Evolutionary conservation across 2,329 filamentous ascomycete genomes (phyloP).

Genomic region (Pyrenochaeta sp.): DNA sequence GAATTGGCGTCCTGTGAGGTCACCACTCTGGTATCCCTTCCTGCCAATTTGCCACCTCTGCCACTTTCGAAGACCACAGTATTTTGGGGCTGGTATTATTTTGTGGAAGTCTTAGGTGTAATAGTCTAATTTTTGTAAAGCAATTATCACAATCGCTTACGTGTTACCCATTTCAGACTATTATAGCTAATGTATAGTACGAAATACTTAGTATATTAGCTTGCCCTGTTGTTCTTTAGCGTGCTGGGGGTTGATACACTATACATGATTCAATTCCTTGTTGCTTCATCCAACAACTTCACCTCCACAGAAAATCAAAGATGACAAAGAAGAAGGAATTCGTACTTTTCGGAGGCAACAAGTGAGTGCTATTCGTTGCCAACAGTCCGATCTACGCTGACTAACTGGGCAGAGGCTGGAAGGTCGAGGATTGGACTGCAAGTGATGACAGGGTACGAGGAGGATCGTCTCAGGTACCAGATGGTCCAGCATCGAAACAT

Average conservation of each 20-base stretch:
- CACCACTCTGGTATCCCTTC: constrained; percentile 5
- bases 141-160: too few relatives aligned
- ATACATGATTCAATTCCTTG: not conserved
- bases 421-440: constrained; percentile 68
- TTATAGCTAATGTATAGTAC: too few relatives aligned
- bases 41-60: not conserved
- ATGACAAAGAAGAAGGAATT: constrained; percentile 32
- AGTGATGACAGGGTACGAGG: constrained; percentile 82
- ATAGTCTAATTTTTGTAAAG: too few relatives aligned
- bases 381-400: constrained; percentile 5
- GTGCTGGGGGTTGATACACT: too few relatives aligned
- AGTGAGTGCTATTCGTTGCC: constrained; percentile 22
- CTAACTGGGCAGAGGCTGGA: constrained; percentile 62
- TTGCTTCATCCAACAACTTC: not conserved
- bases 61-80: too few relatives aligned
- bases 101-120: too few relatives aligned
- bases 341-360: constrained; percentile 41
- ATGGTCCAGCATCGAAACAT: constrained; percentile 46
- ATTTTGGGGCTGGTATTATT: too few relatives aligned
- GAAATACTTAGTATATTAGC: too few relatives aligned
- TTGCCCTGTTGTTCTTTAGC: too few relatives aligned
- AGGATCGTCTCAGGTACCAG: constrained; percentile 66
- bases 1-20: constrained; percentile 12
- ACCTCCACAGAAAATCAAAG: constrained; percentile 2
- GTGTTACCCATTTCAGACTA: too few relatives aligned